Conservation (phyloP, 352 stramenopile species). For the Globisporangium takayamanum region DNA sequence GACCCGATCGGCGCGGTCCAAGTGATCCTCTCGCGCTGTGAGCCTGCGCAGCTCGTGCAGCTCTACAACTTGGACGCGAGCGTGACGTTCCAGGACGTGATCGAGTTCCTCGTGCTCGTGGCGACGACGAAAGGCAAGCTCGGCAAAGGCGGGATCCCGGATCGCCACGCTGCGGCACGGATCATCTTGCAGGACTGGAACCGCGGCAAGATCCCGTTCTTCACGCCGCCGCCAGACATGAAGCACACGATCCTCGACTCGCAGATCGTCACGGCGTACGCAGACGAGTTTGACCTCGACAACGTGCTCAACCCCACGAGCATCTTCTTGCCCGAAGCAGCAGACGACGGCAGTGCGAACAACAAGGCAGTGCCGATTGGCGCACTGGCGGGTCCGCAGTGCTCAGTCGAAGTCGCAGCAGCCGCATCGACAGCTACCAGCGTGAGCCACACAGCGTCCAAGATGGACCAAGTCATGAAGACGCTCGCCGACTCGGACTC, state of each 20-base stretch:
- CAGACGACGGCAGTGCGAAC: conserved; percentile 6
- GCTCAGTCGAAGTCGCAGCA: conserved; percentile 32
- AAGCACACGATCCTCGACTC: conserved; percentile 63
- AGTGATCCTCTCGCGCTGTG: conserved; percentile 91
- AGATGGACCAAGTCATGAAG: conserved; percentile 29
- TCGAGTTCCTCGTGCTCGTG: conserved; percentile 95
- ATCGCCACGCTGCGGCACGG: conserved; percentile 90
- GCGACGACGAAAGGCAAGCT: conserved; percentile 91
- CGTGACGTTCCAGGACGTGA: conserved; percentile 56
- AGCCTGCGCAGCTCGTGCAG: conserved; percentile 89
- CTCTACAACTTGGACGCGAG: conserved; percentile 92
- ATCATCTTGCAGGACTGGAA: conserved; percentile 92
- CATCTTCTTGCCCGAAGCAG: conserved; percentile 47
- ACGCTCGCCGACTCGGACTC: conserved; percentile 47
- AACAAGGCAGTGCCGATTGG: conserved; percentile 6
- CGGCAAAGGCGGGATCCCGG: conserved; percentile 91
- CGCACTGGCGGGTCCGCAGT: conserved; percentile 27
- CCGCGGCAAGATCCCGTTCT: conserved; percentile 87
- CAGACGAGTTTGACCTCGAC: conserved; percentile 64
- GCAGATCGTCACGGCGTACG: conserved; percentile 53
- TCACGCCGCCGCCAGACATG: conserved; percentile 67
- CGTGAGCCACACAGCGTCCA: conserved; percentile 4
- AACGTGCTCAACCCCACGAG: conserved; percentile 61
- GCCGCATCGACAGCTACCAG: conserved; percentile 7
- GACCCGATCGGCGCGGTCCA: conserved; percentile 93